Evolutionary conservation across 495 filamentous ascomycete species (phyloP).

Genomic region (Daldinia vernicosa): DNA sequence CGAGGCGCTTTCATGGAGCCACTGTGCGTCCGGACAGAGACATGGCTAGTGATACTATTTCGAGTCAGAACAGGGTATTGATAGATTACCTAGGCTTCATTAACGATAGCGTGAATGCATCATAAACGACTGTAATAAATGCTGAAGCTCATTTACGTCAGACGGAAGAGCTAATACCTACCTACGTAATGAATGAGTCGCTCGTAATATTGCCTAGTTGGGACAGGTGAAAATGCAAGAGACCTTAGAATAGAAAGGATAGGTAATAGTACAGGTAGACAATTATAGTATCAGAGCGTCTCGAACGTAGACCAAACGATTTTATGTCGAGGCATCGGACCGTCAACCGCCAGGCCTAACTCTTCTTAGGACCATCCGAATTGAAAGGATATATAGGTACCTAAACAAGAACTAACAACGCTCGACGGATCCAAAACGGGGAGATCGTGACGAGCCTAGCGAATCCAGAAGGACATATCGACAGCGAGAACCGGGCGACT

Average conservation of each 20-base stretch:
- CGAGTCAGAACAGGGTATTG: constrained; percentile 27
- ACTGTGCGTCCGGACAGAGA: constrained; percentile 1
- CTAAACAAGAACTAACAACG: background rate
- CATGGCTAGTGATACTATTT: constrained; percentile 50
- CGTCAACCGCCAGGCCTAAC: constrained; percentile 15
- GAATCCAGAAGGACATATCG: constrained; percentile 27
- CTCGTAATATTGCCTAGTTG: background rate
- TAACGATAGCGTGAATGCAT: background rate
- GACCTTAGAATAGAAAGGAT: background rate
- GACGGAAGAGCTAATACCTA: background rate
- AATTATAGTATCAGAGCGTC: background rate
- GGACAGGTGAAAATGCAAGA: background rate
- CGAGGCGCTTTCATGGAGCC: constrained; percentile 17
- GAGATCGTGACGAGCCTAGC: constrained; percentile 5
- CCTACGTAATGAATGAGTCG: background rate
- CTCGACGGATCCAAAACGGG: constrained; percentile 6
- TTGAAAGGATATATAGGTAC: background rate
- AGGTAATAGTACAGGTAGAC: background rate
- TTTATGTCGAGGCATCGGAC: constrained; percentile 7
- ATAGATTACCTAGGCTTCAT: background rate
- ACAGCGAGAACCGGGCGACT: constrained; percentile 23
- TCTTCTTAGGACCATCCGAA: background rate
- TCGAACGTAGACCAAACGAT: background rate
- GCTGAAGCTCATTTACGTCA: background rate
- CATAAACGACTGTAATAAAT: background rate